Base-by-base conservation (phyloP, 83 land plant species). In the Picea abies region DNA sequence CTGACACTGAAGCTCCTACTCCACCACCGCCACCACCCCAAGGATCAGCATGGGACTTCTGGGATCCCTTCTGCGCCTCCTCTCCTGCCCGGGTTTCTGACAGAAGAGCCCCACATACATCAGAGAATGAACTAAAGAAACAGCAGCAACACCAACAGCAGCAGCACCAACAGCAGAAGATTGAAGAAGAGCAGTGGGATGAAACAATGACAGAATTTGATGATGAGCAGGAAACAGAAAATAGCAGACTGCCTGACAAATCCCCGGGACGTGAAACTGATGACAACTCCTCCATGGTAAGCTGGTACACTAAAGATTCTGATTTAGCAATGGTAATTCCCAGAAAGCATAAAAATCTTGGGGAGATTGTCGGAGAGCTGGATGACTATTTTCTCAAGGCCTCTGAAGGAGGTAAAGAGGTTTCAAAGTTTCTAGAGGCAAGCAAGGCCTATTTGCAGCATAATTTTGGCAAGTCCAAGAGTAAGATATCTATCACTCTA, bases 311-410 rank as follows among this genome's bases (percentile, higher is more conserved):
- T 12, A 86, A 87, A 66, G 89, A 87, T 16, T 65, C 86, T 19
- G 90, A 88, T 63, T 65, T 58, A 72, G 79, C 85, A 19, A 84
- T 86, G 89, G 90, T 88, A 32, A 76, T 85, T 14, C 83, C 85
- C 87, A 85, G 87, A 58, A 83, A 84, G 69, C 87, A 86, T 76
- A 92, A 86, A 85, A 89, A 83, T 15, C 85, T 94, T 84, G 65
- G 82, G 11, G 89, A 86, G 63, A 84, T 88, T 5, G 63, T 90
- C 4, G 87, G 84, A 88, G 92, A 93, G 86, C 39, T 93, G 22
- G 96, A 93, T 84, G 93, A 94, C 4, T 87, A 89, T 82, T 94
- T 94, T 83, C 67, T 92, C 58, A 86, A 91, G 79, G 96, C 96
- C 73, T 93, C 88, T 19, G 93, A 88, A 39, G 84, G 85, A 22